A percentile compares a stretch with the other conserved stretches of the same genome.
phyloP scores from a whole-genome alignment of 139 green algal genomes.

The Chlamydomonas incerta region DNA sequence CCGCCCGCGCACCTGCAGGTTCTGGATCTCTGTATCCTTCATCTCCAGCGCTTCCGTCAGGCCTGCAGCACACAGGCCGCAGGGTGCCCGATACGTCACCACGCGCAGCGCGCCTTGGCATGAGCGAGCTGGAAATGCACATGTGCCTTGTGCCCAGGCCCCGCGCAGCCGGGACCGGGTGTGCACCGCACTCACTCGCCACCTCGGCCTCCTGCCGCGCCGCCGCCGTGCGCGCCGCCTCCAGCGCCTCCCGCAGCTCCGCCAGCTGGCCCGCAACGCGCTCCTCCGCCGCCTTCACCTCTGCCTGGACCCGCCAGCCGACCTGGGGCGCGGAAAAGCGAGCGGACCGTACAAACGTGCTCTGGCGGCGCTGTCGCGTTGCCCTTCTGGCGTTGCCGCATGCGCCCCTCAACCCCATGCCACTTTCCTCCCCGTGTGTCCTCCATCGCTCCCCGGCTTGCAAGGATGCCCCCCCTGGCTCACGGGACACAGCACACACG shows the following conservation, averaged over 20 bases:
- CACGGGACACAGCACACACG: too few relatives aligned
- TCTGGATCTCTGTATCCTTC: constrained; percentile 65
- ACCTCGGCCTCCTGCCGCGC: constrained; percentile 19
- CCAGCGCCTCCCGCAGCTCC: constrained; percentile 39
- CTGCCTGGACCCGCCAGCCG: constrained; percentile 35
- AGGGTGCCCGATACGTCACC: not conserved
- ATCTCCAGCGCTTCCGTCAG: constrained; percentile 57
- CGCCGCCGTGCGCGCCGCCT: constrained; percentile 7
- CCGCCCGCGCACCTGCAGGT: constrained; percentile 48
- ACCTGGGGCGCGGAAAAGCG: not conserved
- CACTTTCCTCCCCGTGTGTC: too few relatives aligned
- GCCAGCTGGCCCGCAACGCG: not conserved
- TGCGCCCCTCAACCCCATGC: too few relatives aligned
- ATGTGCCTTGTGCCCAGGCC: too few relatives aligned
- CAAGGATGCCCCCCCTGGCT: too few relatives aligned
- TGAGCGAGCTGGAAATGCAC: too few relatives aligned
- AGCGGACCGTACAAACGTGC: too few relatives aligned
- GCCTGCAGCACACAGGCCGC: too few relatives aligned
- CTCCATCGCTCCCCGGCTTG: too few relatives aligned
- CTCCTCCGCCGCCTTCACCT: constrained; percentile 20
- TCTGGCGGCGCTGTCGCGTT: too few relatives aligned
- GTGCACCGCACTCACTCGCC: not conserved
- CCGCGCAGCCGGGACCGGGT: too few relatives aligned
- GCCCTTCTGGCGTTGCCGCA: not conserved
- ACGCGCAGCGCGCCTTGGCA: not conserved